phyloP scores from a whole-genome alignment of 306 rosid genomes.

The Geum urbanum region DNA sequence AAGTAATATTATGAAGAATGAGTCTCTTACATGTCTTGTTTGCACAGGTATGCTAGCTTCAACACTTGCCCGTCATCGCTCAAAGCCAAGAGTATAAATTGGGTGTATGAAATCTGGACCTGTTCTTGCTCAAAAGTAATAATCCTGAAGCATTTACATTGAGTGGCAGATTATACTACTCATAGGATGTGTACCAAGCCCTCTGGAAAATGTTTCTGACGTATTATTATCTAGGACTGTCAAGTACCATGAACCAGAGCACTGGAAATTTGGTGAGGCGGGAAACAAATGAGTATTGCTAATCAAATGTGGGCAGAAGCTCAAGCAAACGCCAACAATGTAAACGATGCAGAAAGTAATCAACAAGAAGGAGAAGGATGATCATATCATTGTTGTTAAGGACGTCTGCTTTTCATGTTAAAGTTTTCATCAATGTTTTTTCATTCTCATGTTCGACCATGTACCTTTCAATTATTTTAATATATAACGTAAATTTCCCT shows the following conservation, averaged over 20 bases:
- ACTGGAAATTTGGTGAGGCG: conserved; percentile 97
- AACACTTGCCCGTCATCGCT: conserved; percentile 76
- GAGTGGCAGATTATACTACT: conserved; percentile 3
- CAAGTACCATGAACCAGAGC: conserved; percentile 93
- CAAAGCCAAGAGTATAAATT: conserved; percentile 90
- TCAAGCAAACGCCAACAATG: no score
- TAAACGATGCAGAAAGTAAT: no score
- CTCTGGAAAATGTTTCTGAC: not conserved
- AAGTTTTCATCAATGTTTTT: no score
- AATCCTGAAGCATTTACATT: conserved; percentile 9
- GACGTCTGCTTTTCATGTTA: no score
- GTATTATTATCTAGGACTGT: conserved; percentile 52
- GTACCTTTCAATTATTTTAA: no score
- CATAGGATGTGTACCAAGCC: not conserved
- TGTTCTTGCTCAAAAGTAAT: conserved; percentile 80
- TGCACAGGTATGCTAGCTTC: conserved; percentile 75
- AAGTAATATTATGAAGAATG: not conserved
- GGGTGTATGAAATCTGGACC: conserved; percentile 99
- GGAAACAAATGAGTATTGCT: conserved; percentile 98
- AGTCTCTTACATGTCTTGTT: conserved; percentile 18
- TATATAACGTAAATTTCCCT: no score
- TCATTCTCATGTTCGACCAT: no score
- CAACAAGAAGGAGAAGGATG: no score
- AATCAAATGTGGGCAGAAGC: no score
- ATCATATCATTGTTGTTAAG: no score